These are phyloP conservation scores for Cladosporium austrohemisphaericum DNA, from an alignment of 2,329 filamentous ascomycete genomes.

Conservation along the genomic window DNA sequence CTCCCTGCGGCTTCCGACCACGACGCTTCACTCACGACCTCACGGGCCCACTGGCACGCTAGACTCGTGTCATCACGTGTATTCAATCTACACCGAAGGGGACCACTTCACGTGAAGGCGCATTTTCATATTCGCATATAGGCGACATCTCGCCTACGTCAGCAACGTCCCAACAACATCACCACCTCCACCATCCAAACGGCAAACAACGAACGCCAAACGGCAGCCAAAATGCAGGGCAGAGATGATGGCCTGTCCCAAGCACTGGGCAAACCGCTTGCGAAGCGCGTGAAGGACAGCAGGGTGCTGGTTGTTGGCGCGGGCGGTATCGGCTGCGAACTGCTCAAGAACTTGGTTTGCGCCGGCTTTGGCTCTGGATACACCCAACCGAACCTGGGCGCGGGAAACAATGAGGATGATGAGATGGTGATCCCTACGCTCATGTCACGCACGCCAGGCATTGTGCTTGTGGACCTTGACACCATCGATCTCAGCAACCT, in stretches of 20 bases:
- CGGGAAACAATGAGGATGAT: background rate
- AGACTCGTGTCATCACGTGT: background rate
- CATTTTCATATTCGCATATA: background rate
- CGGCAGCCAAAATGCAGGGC: constrained; percentile 36
- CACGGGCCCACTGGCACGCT: too few species aligned
- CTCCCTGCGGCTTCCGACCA: too few species aligned
- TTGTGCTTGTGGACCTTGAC: constrained; percentile 94
- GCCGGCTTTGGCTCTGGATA: constrained; percentile 68
- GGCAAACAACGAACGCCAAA: constrained; percentile 2
- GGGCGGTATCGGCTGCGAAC: constrained; percentile 94
- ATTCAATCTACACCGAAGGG: background rate
- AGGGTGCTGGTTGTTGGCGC: constrained; percentile 84
- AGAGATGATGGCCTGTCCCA: constrained; percentile 52
- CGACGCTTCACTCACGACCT: background rate
- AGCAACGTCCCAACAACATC: background rate
- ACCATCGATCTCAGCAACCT: constrained; percentile 98
- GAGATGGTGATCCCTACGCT: constrained; percentile 3
- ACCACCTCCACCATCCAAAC: background rate
- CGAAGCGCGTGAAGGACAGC: constrained; percentile 31
- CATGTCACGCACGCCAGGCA: constrained; percentile 49
- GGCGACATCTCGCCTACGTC: background rate
- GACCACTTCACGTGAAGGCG: background rate
- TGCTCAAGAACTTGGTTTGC: constrained; percentile 92
- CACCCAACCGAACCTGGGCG: constrained; percentile 1
- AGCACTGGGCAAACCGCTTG: constrained; percentile 66